Evolutionary conservation across 148 eudicot genomes (phyloP), one percentile per base, ranked within the genome.

Genomic region (Drosera capensis): DNA sequence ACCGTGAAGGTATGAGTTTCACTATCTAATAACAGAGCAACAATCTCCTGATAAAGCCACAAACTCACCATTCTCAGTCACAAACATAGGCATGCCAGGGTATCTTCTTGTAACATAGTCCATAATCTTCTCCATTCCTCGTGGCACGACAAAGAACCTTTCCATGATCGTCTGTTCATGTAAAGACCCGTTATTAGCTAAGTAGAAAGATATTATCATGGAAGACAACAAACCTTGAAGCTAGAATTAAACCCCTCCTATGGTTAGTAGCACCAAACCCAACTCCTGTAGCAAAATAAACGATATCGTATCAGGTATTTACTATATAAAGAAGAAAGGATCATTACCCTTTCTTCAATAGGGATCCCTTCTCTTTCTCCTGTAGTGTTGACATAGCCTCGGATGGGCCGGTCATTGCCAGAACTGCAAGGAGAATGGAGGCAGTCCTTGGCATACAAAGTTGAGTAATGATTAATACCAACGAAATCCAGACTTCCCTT

Each of bases 391-490:
- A 49, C 59, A 49, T 62, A 87, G 28, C 86, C 90, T 18, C 34
- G 54, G 25, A 82, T 74, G 2, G 94, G 49, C 7, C 73, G 59
- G 8, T 45, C 52, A n/a, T 9, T 8, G 1, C 36, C 38, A 1
- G 23, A 8, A 48, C 43, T 43, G 23, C 86, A 79, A 38, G 44
- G 28, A 8, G 71, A 70, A 23, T 59, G 43, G 20, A 66, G 30
- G 43, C 96, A 87, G 40, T 87, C 96, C 45, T 70, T 51, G 20
- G 72, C 78, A 55, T 76, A 87, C 1, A 66, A 46, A 17, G 90
- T 52, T 9, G 80, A 22, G 46, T 82, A 87, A 60, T 87, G 94
- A 64, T 87, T 87, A 22, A 87, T 35, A n/a, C 90, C 96, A 17
- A 87, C n/a, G 40, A 79, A 87, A 43, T 82, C 94, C 5, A 66